Percentiles rank a stretch among this genome's conserved stretches.
These are phyloP conservation scores for Tolypocladium paradoxum DNA, from an alignment of 2,329 filamentous ascomycete species.

Conservation along the genomic window DNA sequence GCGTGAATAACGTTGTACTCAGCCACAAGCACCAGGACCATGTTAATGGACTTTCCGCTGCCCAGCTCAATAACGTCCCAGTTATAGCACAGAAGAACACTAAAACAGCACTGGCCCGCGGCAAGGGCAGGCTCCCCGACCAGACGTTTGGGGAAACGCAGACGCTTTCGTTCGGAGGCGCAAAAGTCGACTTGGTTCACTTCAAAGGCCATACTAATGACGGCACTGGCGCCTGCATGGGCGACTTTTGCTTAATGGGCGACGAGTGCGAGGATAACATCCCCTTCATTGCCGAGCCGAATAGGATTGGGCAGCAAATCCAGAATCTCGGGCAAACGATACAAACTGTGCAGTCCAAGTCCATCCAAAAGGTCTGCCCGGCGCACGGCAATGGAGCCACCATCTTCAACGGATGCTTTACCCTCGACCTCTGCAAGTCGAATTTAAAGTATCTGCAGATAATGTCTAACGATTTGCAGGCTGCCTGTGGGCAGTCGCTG, in stretches of 20 bases:
- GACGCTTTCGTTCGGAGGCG: neutral
- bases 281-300: conserved; percentile 4
- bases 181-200: conserved; percentile 1
- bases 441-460: conserved; percentile 2
- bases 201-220: conserved; percentile 2
- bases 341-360: neutral
- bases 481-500: neutral
- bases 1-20: neutral
- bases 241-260: conserved; percentile 1
- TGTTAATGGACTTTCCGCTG: neutral
- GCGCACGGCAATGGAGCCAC: conserved; percentile 3
- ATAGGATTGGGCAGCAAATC: neutral
- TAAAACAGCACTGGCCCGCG: neutral
- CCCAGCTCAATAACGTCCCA: neutral
- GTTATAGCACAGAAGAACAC: conserved; percentile 4
- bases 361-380: conserved; percentile 1
- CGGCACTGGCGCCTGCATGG: conserved; percentile 1
- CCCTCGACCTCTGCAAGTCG: conserved; percentile 2
- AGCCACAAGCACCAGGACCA: conserved; percentile 6
- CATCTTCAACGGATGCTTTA: conserved; percentile 1
- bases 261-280: conserved; percentile 6
- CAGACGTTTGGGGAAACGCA: neutral
- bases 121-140: neutral
- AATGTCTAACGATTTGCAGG: neutral
- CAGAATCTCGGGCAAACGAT: conserved; percentile 1